A percentile compares a stretch with the other conserved stretches of the same genome.
These are phyloP conservation scores for Syzygium grande DNA, from an alignment of 345 rosid species.

Conservation along the genomic window DNA sequence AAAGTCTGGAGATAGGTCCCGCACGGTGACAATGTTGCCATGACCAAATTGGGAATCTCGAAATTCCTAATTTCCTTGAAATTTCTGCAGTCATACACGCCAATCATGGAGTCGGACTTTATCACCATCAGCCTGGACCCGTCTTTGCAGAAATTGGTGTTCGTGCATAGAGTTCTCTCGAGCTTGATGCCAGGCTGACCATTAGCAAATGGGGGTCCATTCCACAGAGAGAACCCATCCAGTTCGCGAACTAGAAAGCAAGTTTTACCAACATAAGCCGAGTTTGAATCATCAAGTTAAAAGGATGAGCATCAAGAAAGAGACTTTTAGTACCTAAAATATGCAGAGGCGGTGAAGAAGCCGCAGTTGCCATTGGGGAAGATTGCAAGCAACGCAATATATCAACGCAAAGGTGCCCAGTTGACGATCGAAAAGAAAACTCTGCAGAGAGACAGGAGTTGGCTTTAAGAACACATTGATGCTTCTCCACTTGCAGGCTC, in stretches of 20 bases:
- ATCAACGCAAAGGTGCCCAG: background rate
- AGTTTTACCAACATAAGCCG: background rate
- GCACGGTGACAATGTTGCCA: constrained; percentile 59
- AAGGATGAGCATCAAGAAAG: background rate
- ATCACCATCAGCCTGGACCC: constrained; percentile 68
- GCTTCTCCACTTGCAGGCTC: background rate
- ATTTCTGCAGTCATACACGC: constrained; percentile 52
- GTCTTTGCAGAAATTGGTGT: constrained; percentile 57
- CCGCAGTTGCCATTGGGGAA: constrained; percentile 19
- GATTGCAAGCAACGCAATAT: background rate
- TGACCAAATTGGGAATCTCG: constrained; percentile 42
- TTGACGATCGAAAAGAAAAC: background rate
- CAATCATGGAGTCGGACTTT: constrained; percentile 40
- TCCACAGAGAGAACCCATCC: constrained; percentile 68
- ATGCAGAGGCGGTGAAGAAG: constrained; percentile 46
- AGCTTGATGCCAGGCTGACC: constrained; percentile 53
- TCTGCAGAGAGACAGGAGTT: background rate
- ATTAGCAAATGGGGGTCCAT: constrained; percentile 72
- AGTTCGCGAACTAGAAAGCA: constrained; percentile 60
- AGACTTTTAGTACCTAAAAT: constrained; percentile 52
- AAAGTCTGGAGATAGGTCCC: constrained; percentile 88
- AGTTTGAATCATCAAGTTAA: background rate
- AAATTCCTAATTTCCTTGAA: constrained; percentile 55
- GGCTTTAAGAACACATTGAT: background rate
- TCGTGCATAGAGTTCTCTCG: constrained; percentile 53